Conservation (phyloP, 805 yeast genomes). For the Metschnikowia bowlesiae region DNA sequence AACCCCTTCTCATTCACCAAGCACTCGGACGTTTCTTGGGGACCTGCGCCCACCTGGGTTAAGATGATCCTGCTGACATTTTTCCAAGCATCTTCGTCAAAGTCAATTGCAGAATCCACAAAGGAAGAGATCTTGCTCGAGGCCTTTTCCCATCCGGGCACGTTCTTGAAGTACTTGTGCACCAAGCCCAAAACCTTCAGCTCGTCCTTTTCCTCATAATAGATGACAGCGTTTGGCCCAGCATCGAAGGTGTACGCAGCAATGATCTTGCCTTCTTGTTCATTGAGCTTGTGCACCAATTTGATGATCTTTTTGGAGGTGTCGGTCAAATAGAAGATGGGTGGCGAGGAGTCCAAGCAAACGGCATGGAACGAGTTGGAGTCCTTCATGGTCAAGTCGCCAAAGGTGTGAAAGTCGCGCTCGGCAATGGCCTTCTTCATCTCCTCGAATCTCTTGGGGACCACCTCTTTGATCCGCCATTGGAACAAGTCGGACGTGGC, state of each 20-base stretch:
- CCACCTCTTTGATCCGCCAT: conserved; percentile 73
- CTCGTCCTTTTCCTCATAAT: conserved; percentile 77
- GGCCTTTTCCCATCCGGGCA: conserved; percentile 63
- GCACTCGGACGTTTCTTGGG: conserved; percentile 53
- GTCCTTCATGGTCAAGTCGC: conserved; percentile 90
- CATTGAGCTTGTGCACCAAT: conserved; percentile 62
- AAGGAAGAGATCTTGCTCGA: conserved; percentile 14
- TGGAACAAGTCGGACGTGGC: conserved; percentile 81
- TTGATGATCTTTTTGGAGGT: conserved; percentile 20
- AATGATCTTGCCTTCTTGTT: conserved; percentile 55
- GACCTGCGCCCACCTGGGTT: conserved; percentile 87
- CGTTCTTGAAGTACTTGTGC: conserved; percentile 51
- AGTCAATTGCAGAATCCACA: conserved; percentile 28
- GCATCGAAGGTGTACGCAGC: conserved; percentile 99
- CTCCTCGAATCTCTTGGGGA: conserved; percentile 76
- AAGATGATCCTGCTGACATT: conserved; percentile 83
- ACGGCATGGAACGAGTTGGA: conserved; percentile 97
- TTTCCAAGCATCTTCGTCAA: conserved; percentile 49
- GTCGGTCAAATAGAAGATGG: conserved; percentile 55
- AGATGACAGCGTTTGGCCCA: conserved; percentile 97
- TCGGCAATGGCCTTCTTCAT: conserved; percentile 74
- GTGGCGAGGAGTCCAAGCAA: conserved; percentile 94
- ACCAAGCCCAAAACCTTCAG: conserved; percentile 66
- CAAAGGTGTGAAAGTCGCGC: conserved; percentile 79
- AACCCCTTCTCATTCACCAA: conserved; percentile 58